phyloP scores from a whole-genome alignment of 1,139 yeast species.

The Debaryomyces psychrophilus region DNA sequence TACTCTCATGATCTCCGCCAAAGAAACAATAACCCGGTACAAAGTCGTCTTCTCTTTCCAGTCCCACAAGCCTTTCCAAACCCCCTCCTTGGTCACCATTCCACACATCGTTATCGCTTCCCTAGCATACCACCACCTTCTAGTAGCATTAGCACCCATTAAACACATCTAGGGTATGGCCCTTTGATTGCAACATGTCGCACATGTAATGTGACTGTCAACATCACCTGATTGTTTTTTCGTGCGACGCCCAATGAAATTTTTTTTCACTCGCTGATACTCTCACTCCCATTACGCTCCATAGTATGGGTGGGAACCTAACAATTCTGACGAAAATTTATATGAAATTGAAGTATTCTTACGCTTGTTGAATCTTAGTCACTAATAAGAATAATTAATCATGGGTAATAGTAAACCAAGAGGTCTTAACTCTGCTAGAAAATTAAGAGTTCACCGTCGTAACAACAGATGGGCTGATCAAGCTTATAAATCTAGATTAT shows the following conservation, averaged over 20 bases:
- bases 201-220: neutral
- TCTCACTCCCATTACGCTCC: conserved; percentile 3
- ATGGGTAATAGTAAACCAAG: conserved; percentile 96
- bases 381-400: conserved; percentile 26
- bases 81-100: too few species aligned
- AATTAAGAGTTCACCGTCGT: conserved; percentile 99
- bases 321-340: conserved; percentile 5
- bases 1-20: too few species aligned
- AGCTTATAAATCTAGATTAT: conserved; percentile 96
- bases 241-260: conserved; percentile 6
- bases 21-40: too few species aligned
- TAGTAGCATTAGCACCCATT: neutral
- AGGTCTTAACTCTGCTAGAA: conserved; percentile 99
- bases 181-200: neutral
- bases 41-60: too few species aligned
- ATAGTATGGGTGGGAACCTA: conserved; percentile 5
- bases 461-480: conserved; percentile 99
- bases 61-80: too few species aligned
- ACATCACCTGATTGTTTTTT: neutral
- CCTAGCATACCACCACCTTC: neutral
- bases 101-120: neutral
- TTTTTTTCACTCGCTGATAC: conserved; percentile 5
- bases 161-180: neutral
- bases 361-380: conserved; percentile 11
- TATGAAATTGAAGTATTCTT: conserved; percentile 7